These are phyloP conservation scores for Trichoderma koningii DNA, from an alignment of 2,329 filamentous ascomycete species.

Conservation along the genomic window DNA sequence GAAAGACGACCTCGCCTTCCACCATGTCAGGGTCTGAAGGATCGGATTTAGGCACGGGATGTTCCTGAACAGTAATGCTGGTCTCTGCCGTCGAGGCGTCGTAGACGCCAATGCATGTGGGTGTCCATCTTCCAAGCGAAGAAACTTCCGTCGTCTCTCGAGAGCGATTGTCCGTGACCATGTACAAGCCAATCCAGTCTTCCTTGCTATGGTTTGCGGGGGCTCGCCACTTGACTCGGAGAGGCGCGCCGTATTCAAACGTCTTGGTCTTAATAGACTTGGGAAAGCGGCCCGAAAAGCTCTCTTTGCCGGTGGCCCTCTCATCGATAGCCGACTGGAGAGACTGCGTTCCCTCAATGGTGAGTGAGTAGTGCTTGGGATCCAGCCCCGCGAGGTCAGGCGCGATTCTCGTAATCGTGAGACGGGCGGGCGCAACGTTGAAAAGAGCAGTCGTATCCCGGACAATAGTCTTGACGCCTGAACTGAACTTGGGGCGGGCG, in stretches of 20 bases:
- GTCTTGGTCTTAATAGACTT: slow-evolving; percentile 73
- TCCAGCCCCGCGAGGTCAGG: slow-evolving; percentile 80
- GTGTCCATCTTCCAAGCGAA: slow-evolving; percentile 86
- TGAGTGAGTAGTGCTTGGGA: slow-evolving; percentile 76
- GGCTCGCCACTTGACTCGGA: slow-evolving; percentile 87
- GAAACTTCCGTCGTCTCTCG: slow-evolving; percentile 81
- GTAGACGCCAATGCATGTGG: slow-evolving; percentile 74
- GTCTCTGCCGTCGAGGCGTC: slow-evolving; percentile 74
- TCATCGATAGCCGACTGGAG: slow-evolving; percentile 54
- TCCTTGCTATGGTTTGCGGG: slow-evolving; percentile 83
- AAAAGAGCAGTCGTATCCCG: slow-evolving; percentile 86
- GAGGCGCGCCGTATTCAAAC: slow-evolving; percentile 87
- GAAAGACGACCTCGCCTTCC: slow-evolving; percentile 81
- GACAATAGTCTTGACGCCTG: slow-evolving; percentile 83
- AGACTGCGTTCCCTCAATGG: slow-evolving; percentile 67
- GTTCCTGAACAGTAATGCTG: slow-evolving; percentile 72
- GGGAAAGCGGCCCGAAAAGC: slow-evolving; percentile 66
- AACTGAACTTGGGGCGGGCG: slow-evolving; percentile 81
- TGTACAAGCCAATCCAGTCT: slow-evolving; percentile 96
- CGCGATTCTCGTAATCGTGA: slow-evolving; percentile 78
- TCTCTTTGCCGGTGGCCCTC: slow-evolving; percentile 71
- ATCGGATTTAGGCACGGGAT: slow-evolving; percentile 55
- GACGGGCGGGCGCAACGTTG: slow-evolving; percentile 82
- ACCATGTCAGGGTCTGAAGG: slow-evolving; percentile 61
- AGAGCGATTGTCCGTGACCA: slow-evolving; percentile 90